Percentiles rank a stretch among this genome's conserved stretches.
phyloP scores from a whole-genome alignment of 257 asterid species.

The Gynochthodes officinalis region DNA sequence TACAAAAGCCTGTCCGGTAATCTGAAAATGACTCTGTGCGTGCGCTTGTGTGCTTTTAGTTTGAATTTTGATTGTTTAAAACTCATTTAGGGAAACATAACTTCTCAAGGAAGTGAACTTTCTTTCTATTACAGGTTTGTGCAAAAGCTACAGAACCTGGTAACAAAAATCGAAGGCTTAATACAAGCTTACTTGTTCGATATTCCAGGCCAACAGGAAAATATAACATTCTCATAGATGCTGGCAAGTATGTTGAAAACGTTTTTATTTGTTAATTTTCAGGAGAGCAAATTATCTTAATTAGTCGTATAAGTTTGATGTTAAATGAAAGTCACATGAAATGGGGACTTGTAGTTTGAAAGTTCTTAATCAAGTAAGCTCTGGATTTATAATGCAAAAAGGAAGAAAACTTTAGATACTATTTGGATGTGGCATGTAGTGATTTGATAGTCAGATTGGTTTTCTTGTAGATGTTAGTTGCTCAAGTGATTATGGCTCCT shows the following conservation, averaged over 20 bases:
- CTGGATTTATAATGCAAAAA: not conserved
- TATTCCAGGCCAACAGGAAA: constrained; percentile 49
- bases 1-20: constrained; percentile 64
- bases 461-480: not conserved
- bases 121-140: constrained; percentile 57
- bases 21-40: constrained; percentile 18
- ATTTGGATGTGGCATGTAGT: not conserved
- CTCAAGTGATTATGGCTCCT: not conserved
- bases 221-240: constrained; percentile 83
- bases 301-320: not conserved
- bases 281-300: not conserved
- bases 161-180: constrained; percentile 79
- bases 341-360: not conserved
- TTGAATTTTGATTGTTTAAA: not conserved
- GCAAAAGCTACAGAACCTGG: constrained; percentile 75
- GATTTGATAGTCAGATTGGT: not conserved
- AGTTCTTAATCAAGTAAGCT: not conserved
- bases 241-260: constrained; percentile 80
- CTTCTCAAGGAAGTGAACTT: not conserved
- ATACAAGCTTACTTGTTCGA: constrained; percentile 90
- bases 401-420: not conserved
- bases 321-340: not conserved
- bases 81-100: not conserved
- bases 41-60: not conserved
- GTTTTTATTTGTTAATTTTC: constrained; percentile 6